Percentiles rank a stretch among this genome's conserved stretches.
These are phyloP conservation scores for Larix sibirica DNA, from an alignment of 83 land plant species.

Conservation along the genomic window DNA sequence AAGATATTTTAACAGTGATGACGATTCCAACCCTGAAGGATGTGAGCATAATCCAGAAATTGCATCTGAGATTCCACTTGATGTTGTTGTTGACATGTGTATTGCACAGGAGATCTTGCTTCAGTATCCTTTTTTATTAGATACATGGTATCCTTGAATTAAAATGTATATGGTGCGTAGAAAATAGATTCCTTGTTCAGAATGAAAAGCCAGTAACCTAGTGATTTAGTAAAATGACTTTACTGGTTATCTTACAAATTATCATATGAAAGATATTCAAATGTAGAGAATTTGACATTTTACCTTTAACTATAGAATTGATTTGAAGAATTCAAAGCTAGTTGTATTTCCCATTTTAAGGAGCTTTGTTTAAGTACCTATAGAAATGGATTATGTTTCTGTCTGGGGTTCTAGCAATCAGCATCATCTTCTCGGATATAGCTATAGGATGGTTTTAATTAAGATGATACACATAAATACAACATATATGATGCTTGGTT, in stretches of 20 bases:
- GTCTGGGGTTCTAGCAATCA: not conserved
- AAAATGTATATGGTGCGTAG: not conserved
- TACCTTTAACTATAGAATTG: not conserved
- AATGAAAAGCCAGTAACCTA: not conserved
- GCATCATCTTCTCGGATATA: not conserved
- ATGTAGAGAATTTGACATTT: not conserved
- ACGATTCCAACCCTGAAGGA: not conserved
- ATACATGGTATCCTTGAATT: not conserved
- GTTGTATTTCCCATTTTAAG: not conserved
- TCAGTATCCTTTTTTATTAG: constrained; percentile 68
- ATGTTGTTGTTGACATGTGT: constrained; percentile 66
- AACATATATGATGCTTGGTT: no score
- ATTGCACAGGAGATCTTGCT: constrained; percentile 63
- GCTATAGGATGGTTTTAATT: not conserved
- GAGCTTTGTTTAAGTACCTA: not conserved
- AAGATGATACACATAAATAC: no score
- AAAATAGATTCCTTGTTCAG: not conserved
- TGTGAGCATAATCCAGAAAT: constrained; percentile 6
- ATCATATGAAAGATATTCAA: not conserved
- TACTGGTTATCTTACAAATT: not conserved
- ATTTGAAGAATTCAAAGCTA: not conserved
- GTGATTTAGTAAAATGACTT: not conserved
- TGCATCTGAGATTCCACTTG: constrained; percentile 59
- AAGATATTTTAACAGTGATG: constrained; percentile 7
- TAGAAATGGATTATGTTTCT: not conserved